Percentiles rank a stretch among this genome's conserved stretches.
Conservation (phyloP, 1,139 yeast genomes). For the Saccharomyces hybrid region DNA sequence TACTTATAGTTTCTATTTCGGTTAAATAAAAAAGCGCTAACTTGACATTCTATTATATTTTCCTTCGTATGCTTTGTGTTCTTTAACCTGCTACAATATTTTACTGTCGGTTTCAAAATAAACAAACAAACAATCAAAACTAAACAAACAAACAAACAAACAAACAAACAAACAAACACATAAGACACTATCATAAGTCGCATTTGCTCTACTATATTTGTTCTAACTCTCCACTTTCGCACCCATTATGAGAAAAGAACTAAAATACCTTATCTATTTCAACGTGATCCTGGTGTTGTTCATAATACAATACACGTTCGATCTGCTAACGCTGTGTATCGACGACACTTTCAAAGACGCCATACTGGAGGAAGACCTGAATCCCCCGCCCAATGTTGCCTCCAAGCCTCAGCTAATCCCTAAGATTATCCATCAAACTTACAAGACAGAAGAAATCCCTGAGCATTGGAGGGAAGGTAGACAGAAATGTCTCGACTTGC, state of each 20-base stretch:
- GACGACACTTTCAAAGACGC: constrained; percentile 67
- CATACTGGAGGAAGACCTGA: constrained; percentile 49
- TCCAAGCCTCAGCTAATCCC: constrained; percentile 48
- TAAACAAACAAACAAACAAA: not conserved
- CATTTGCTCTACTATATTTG: not conserved
- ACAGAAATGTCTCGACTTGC: constrained; percentile 62
- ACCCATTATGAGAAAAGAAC: constrained; percentile 42
- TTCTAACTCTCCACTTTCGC: not conserved
- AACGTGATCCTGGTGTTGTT: constrained; percentile 50
- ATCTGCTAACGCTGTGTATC: constrained; percentile 63
- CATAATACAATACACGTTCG: constrained; percentile 58
- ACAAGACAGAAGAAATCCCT: constrained; percentile 71
- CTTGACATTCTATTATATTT: not conserved
- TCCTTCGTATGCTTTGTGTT: not conserved
- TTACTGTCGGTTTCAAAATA: not conserved
- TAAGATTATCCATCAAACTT: constrained; percentile 87
- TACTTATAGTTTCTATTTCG: not conserved
- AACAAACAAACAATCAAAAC: constrained; percentile 1
- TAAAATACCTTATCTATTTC: constrained; percentile 50
- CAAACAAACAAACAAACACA: not conserved
- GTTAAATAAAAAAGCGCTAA: not conserved
- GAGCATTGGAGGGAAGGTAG: constrained; percentile 76
- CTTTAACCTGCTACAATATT: not conserved
- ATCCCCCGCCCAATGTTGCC: constrained; percentile 37
- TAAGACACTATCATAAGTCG: not conserved